Percentiles rank a stretch among this genome's conserved stretches.
phyloP scores from a whole-genome alignment of 2,329 filamentous ascomycete species.

The Bipolaris oryzae region DNA sequence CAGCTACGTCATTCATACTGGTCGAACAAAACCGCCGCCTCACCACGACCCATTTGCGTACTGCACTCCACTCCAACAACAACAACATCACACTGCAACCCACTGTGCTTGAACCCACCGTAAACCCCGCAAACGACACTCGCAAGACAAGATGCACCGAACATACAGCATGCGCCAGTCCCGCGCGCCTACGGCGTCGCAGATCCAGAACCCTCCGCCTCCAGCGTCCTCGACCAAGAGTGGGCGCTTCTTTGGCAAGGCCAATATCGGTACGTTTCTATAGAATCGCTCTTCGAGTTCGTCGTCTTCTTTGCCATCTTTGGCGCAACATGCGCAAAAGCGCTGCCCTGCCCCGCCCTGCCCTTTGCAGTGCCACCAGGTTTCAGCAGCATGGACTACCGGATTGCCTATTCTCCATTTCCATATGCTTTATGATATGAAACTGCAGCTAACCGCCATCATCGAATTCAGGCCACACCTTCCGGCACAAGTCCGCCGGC shows the following conservation, averaged over 20 bases:
- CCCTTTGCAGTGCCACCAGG: background rate
- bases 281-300: background rate
- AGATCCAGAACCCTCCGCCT: slow-evolving; percentile 89
- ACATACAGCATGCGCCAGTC: slow-evolving; percentile 88
- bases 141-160: slow-evolving; percentile 75
- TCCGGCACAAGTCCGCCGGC: slow-evolving; percentile 75
- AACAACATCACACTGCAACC: slow-evolving; percentile 17
- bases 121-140: background rate
- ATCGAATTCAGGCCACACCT: slow-evolving; percentile 64
- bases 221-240: slow-evolving; percentile 90
- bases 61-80: slow-evolving; percentile 1
- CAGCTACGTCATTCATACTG: slow-evolving; percentile 26
- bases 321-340: background rate
- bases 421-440: background rate
- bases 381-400: background rate
- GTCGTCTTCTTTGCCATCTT: background rate
- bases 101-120: background rate
- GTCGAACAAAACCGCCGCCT: slow-evolving; percentile 33
- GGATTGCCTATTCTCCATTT: background rate
- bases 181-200: slow-evolving; percentile 91
- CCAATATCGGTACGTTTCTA: slow-evolving; percentile 74
- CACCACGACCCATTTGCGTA: slow-evolving; percentile 15
- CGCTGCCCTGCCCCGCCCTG: background rate
- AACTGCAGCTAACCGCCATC: slow-evolving; percentile 13
- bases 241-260: slow-evolving; percentile 84